Percentiles rank a stretch among this genome's conserved stretches.
Conservation (phyloP, 176 grass and related monocot species). For the Ananas comosus region DNA sequence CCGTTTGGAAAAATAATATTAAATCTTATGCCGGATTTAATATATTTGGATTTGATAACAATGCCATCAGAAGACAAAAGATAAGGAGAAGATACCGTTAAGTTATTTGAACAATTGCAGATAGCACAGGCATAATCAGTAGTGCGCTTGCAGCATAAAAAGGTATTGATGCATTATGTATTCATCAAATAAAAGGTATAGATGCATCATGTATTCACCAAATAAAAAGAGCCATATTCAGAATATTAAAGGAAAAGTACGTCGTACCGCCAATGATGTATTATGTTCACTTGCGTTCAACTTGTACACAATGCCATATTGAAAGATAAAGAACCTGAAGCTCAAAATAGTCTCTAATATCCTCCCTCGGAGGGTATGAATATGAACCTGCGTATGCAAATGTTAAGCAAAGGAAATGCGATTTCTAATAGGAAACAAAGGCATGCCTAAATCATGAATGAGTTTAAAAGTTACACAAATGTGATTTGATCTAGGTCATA, state of each 20-base stretch:
- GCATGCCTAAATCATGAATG: too few species aligned
- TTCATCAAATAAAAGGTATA: background rate
- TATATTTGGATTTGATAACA: too few species aligned
- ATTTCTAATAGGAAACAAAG: too few species aligned
- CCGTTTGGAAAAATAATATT: too few species aligned
- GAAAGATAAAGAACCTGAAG: conserved; percentile 85
- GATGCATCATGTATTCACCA: background rate
- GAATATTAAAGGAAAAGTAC: background rate
- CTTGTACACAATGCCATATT: conserved; percentile 91
- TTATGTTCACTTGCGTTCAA: conserved; percentile 35
- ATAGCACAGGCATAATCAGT: background rate
- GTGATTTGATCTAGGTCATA: background rate
- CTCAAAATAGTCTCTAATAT: conserved; percentile 81
- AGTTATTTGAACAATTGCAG: background rate
- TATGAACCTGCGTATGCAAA: conserved; percentile 57
- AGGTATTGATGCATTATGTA: background rate
- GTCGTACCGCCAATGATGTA: conserved; percentile 57
- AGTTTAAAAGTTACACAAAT: too few species aligned
- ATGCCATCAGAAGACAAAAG: too few species aligned
- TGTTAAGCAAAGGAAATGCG: background rate
- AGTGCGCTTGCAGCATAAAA: background rate
- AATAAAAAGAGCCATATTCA: conserved; percentile 4
- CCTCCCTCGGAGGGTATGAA: conserved; percentile 66
- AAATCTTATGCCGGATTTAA: too few species aligned
- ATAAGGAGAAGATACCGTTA: too few species aligned